phyloP scores from a whole-genome alignment of 2,329 filamentous ascomycete species.

The Alternaria atra region DNA sequence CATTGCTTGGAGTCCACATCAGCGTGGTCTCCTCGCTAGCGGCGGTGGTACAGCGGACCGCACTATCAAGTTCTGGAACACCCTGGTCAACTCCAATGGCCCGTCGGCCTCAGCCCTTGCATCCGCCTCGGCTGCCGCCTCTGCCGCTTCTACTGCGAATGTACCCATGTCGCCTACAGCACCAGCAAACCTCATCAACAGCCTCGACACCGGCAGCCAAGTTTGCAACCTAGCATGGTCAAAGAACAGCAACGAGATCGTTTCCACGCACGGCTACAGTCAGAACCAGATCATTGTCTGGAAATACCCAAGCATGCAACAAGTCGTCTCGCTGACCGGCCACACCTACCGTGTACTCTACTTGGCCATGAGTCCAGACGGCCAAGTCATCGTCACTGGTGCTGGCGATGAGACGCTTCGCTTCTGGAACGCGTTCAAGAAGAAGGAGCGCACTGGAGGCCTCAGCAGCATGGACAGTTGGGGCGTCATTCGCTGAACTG shows the following conservation, averaged over 20 bases:
- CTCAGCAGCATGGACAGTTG: constrained; percentile 71
- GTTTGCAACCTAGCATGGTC: constrained; percentile 99
- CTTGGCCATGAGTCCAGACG: constrained; percentile 96
- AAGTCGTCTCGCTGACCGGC: constrained; percentile 92
- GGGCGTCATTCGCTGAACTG: constrained; percentile 75
- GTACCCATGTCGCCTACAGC: constrained; percentile 45
- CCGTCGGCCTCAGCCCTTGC: constrained; percentile 53
- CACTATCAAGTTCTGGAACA: constrained; percentile 98
- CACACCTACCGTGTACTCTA: constrained; percentile 98
- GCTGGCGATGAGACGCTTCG: constrained; percentile 94
- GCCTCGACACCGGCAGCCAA: constrained; percentile 95
- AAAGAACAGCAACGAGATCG: constrained; percentile 96
- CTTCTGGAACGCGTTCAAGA: constrained; percentile 97
- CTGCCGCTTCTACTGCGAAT: constrained; percentile 43
- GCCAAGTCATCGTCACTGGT: constrained; percentile 90
- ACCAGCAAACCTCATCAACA: constrained; percentile 66
- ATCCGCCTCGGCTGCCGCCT: constrained; percentile 47
- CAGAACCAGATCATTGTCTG: constrained; percentile 99
- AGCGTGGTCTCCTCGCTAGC: constrained; percentile 91
- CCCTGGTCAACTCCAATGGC: constrained; percentile 72
- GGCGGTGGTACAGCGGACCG: constrained; percentile 95
- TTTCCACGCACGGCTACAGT: constrained; percentile 95
- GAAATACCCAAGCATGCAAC: constrained; percentile 99
- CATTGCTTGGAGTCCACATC: constrained; percentile 97
- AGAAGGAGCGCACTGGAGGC: constrained; percentile 74